phyloP scores from a whole-genome alignment of 306 rosid species.

The Fragaria nilgerrensis region DNA sequence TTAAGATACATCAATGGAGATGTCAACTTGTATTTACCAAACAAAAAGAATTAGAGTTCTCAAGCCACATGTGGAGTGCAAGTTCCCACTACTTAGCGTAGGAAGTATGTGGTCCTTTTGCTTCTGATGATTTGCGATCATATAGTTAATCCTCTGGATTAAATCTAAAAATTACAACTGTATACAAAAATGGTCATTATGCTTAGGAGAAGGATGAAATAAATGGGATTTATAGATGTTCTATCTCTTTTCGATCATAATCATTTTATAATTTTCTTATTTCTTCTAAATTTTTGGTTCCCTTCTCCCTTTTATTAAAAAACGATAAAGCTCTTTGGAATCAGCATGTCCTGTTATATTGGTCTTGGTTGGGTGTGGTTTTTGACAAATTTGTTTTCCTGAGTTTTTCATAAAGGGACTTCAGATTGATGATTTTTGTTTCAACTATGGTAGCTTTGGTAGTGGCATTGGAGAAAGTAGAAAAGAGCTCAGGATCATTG shows the following conservation, averaged over 20 bases:
- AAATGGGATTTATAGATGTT: not conserved
- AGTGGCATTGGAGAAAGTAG: slow-evolving; percentile 93
- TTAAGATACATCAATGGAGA: not conserved
- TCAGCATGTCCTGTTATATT: not conserved
- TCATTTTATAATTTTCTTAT: too few relatives aligned
- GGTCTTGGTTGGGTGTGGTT: not conserved
- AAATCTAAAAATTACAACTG: not conserved
- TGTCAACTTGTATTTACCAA: not conserved
- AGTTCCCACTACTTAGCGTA: not conserved
- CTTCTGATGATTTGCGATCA: not conserved
- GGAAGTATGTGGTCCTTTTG: not conserved
- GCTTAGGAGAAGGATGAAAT: not conserved
- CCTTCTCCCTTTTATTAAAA: not conserved
- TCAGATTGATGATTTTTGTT: slow-evolving; percentile 22
- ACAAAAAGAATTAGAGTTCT: not conserved
- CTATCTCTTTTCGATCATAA: not conserved
- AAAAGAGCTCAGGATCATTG: slow-evolving; percentile 74
- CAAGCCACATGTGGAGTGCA: slow-evolving; percentile 1
- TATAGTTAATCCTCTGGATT: not conserved
- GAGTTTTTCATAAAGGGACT: not conserved
- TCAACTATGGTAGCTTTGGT: slow-evolving; percentile 58
- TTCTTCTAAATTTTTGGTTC: not conserved
- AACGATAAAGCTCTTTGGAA: not conserved
- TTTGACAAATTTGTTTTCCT: not conserved
- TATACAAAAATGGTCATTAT: not conserved